Evolutionary conservation across 805 yeast genomes (phyloP), one percentile per base, ranked within the genome.

Genomic region (Debaryomyces maramus): DNA sequence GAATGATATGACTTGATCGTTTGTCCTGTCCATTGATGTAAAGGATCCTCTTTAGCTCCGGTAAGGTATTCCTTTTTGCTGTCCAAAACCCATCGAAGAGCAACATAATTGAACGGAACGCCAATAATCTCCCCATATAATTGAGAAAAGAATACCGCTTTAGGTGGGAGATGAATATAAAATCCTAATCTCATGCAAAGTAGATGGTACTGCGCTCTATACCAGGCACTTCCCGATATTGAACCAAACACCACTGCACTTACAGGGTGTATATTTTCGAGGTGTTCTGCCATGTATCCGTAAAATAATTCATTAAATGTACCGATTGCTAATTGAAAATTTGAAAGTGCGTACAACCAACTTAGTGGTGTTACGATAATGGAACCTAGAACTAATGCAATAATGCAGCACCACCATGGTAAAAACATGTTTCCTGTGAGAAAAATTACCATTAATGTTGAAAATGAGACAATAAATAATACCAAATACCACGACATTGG

Each of bases 11-110:
- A 54, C 23, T 63, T 56, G 22, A 75, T 60, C 5, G 59, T 44
- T 44, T 75, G 78, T 2, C 75, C 79, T 2, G 77, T 73, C 79
- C 79, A 75, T 49, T 75, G 80, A 42, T 71, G 73, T 18, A 73
- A 54, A 1, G 78, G 75, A 49, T 75, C 80, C 0, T 40, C 51
- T 22, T 55, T 53, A 7, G 50, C 41, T 1, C 73, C 73, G 5
- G 52, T 42, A 41, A 69, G 53, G 34, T 52, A 75, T 5, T 60
- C 62, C 15, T 63, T 56, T 43, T 75, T 75, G 18, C 67, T 53
- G 3, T 43, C 44, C 20, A 75, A 39, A 15, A 75, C 72, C 78
- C 80, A 76, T 36, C 67, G 61, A 32, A 77, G 53, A 1, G 78
- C 73, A 5, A 66, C 35, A 48, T 75, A 77, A 48, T 77, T 77